These are phyloP conservation scores for Trichophaea hybrida DNA, from an alignment of 2,329 filamentous ascomycete species.

Conservation along the genomic window DNA sequence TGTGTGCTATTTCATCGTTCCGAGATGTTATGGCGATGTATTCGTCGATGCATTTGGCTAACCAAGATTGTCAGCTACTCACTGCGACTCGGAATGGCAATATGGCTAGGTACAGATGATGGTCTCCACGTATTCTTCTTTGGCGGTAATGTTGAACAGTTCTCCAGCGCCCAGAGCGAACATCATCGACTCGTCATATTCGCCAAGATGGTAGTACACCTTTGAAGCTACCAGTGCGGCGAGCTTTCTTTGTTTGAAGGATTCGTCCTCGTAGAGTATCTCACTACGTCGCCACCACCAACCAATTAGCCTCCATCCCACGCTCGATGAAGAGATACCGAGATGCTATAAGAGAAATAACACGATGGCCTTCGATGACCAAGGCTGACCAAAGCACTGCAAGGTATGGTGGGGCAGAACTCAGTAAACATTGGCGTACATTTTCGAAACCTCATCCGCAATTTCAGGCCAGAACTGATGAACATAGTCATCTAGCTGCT, in stretches of 20 bases:
- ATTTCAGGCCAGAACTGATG: constrained; percentile 97
- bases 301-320: neutral
- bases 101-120: constrained; percentile 57
- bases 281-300: constrained; percentile 45
- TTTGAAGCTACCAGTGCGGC: constrained; percentile 91
- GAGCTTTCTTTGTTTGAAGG: constrained; percentile 83
- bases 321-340: neutral
- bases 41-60: constrained; percentile 87
- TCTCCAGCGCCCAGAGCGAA: constrained; percentile 92
- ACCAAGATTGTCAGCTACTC: neutral
- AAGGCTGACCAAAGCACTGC: neutral
- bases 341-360: neutral
- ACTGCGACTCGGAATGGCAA: neutral
- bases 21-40: constrained; percentile 67
- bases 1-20: constrained; percentile 13
- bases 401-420: neutral
- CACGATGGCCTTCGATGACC: neutral
- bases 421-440: constrained; percentile 45
- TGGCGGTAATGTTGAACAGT: constrained; percentile 80
- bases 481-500: constrained; percentile 90
- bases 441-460: constrained; percentile 77
- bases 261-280: constrained; percentile 91
- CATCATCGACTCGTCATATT: constrained; percentile 98
- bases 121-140: constrained; percentile 94
- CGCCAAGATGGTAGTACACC: constrained; percentile 96